These are phyloP conservation scores for Fusarium miscanthi DNA, from an alignment of 2,329 filamentous ascomycete species.

Conservation along the genomic window DNA sequence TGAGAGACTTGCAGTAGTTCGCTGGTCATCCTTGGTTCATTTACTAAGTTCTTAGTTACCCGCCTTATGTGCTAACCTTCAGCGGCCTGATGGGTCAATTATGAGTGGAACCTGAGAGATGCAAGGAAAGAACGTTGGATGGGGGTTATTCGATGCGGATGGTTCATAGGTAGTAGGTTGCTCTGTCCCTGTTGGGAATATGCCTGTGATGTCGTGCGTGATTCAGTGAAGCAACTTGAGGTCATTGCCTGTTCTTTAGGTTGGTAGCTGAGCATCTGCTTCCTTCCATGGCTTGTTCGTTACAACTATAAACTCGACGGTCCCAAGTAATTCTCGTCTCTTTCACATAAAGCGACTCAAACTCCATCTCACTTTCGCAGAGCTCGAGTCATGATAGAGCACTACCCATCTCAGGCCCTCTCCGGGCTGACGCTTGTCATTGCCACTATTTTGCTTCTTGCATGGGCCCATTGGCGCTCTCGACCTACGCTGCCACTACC, in stretches of 20 bases:
- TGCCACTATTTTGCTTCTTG: conserved; percentile 4
- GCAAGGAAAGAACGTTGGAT: background rate
- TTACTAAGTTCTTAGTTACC: background rate
- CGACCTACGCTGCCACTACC: conserved; percentile 35
- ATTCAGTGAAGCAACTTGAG: background rate
- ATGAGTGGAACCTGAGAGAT: background rate
- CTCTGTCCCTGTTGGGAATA: background rate
- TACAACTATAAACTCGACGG: background rate
- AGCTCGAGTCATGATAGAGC: conserved; percentile 18
- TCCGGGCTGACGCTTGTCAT: conserved; percentile 17
- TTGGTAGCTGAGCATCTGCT: background rate
- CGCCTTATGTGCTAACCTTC: background rate
- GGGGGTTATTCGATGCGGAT: background rate
- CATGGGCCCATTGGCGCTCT: conserved; percentile 11
- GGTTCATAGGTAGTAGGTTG: background rate
- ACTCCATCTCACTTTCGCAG: background rate
- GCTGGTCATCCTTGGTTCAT: background rate
- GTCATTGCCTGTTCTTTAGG: no score
- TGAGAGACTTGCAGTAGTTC: background rate
- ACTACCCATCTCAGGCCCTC: conserved; percentile 8
- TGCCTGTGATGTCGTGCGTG: background rate
- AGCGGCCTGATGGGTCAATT: background rate
- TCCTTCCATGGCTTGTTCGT: background rate
- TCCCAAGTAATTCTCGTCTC: background rate
- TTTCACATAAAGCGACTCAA: background rate